Base-by-base conservation (phyloP, 768 basidiomycete genomes). In the Solioccasus polychromus region DNA sequence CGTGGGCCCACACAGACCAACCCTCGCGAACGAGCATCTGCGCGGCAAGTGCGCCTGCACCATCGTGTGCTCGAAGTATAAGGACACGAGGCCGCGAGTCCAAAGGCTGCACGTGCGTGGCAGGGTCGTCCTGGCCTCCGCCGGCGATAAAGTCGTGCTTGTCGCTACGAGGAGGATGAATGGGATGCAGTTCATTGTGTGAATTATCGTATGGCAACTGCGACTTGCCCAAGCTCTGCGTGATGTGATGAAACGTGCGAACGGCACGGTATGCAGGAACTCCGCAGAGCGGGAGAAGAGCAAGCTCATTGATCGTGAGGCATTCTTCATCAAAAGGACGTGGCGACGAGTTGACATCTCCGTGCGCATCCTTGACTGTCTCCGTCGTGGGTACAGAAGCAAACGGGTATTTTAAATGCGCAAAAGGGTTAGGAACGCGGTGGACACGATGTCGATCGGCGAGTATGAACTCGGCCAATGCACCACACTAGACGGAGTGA, bases 401-500 rank as follows among this genome's bases (percentile, higher is more conserved):
- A 50, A 54, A 51, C 2, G 54, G 58, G 12, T 51, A 60, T 52
- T 45, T 62, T 45, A 56, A 36, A 41, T 70, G 70, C 56, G 64
- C 68, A 14, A 71, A 68, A 24, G 83, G 84, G 53, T 83, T 76
- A 0, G 90, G 87, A 8, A 85, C 78, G 14, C 85, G 77, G 50
- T 84, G 79, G 1, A 94, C 66, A 12, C 88, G 79, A 57, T 83
- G 85, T 23, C 88, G 80, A 59, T 95, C 90, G 19, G 85, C 76
- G 20, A 89, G 72, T 48, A 95, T 79, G 69, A 91, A 95, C 67
- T 96, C 90, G n/a, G 89, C 76, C 18, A 95, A 74, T 6, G 88
- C 88, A 39, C 93, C 92, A 53, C 80, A 84, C 89, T 92, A 52
- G 26, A 39, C 20, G 18, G 39, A 48, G 23, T 14, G 40, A 57